Conservation (phyloP, 345 rosid genomes). For the Lepidium africanum region DNA sequence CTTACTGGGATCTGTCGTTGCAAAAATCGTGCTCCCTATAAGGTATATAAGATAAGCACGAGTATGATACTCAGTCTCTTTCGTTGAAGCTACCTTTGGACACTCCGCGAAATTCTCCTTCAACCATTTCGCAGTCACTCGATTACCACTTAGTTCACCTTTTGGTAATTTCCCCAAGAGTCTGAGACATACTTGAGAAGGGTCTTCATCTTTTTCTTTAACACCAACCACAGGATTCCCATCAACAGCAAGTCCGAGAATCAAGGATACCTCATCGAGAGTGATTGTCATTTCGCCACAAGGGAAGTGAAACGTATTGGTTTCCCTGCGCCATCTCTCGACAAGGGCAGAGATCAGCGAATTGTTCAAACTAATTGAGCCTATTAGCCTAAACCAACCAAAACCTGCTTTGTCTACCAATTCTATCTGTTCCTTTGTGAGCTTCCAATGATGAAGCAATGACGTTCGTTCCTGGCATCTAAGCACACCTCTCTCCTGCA, state of each 20-base stretch:
- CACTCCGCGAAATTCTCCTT: constrained; percentile 63
- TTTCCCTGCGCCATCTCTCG: constrained; percentile 73
- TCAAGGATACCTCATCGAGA: constrained; percentile 48
- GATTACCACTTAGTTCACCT: constrained; percentile 54
- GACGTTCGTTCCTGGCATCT: constrained; percentile 75
- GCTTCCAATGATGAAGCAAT: constrained; percentile 68
- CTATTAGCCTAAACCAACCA: constrained; percentile 55
- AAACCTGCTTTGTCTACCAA: constrained; percentile 68
- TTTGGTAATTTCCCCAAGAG: constrained; percentile 52
- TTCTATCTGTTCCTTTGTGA: constrained; percentile 45
- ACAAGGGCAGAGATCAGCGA: constrained; percentile 68
- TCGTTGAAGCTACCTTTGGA: constrained; percentile 43
- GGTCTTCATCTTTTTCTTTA: constrained; percentile 36
- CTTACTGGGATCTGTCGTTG: constrained; percentile 68
- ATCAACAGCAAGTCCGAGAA: constrained; percentile 59
- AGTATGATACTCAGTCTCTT: constrained; percentile 47
- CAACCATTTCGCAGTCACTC: constrained; percentile 69
- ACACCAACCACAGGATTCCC: constrained; percentile 63
- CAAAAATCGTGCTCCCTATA: constrained; percentile 68
- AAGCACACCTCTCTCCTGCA: constrained; percentile 65
- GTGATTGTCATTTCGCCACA: constrained; percentile 77
- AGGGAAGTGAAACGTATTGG: constrained; percentile 62
- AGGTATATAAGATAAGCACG: constrained; percentile 70
- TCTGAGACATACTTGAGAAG: constrained; percentile 44
- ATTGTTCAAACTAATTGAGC: constrained; percentile 65